These are phyloP conservation scores for Acanthamoeba triangularis DNA, from an alignment of 208 protist species.

Conservation along the genomic window DNA sequence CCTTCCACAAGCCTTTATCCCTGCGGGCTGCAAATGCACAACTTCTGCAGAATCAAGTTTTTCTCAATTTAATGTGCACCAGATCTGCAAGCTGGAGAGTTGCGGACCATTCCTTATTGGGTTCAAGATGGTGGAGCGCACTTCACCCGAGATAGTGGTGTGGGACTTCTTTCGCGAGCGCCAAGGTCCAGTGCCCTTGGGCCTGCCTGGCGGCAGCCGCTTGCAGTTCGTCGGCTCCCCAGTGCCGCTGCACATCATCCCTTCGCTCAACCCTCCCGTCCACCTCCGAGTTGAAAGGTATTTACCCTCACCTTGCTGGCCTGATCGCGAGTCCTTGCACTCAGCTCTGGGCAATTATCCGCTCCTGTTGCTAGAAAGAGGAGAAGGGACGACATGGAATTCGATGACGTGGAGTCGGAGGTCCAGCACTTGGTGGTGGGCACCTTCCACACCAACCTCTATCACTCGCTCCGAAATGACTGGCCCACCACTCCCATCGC, in stretches of 20 bases:
- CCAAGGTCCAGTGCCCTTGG: not conserved
- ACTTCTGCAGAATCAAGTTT: not conserved
- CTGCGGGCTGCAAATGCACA: not conserved
- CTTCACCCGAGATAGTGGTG: not conserved
- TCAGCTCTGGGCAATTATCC: not conserved
- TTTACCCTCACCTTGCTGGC: not conserved
- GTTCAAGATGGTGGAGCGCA: constrained; percentile 22
- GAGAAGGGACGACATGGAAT: not conserved
- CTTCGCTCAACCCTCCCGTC: constrained; percentile 22
- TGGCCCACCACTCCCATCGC: constrained; percentile 3
- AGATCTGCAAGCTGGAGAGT: not conserved
- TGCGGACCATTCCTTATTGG: not conserved
- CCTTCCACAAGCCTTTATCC: not conserved
- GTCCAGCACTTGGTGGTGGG: not conserved
- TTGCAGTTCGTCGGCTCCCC: not conserved
- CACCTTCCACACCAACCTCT: constrained; percentile 30
- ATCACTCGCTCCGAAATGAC: constrained; percentile 21
- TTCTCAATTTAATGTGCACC: not conserved
- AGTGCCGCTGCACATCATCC: constrained; percentile 9
- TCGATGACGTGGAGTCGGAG: not conserved
- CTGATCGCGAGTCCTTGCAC: not conserved
- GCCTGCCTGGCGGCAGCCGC: not conserved
- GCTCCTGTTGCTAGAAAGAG: not conserved
- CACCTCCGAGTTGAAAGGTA: constrained; percentile 12
- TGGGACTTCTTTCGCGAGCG: constrained; percentile 19